These are phyloP conservation scores for Phaeoacremonium minimum DNA, from an alignment of 2,329 filamentous ascomycete genomes.

Conservation along the genomic window DNA sequence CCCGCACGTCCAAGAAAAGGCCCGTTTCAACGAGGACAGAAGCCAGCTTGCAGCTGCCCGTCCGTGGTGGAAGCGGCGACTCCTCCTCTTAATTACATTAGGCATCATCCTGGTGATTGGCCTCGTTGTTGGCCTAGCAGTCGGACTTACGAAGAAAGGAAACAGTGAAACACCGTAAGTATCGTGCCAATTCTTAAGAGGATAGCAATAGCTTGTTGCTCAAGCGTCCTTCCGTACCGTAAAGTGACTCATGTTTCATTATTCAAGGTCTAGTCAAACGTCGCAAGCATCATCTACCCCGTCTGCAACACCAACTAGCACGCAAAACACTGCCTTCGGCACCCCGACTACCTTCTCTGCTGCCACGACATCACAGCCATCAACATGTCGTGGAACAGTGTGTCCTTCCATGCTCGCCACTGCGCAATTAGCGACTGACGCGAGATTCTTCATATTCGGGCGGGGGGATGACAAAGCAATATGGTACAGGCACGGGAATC, in stretches of 20 bases:
- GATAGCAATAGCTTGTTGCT: too few species aligned
- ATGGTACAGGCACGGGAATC: not conserved
- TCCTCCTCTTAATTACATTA: not conserved
- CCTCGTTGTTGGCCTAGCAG: not conserved
- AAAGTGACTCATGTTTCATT: too few species aligned
- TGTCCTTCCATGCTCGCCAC: not conserved
- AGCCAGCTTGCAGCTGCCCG: not conserved
- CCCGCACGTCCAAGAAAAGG: not conserved
- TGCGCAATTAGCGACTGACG: not conserved
- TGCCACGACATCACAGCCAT: not conserved
- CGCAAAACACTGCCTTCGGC: too few species aligned
- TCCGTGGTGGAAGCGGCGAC: not conserved
- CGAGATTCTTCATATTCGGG: not conserved
- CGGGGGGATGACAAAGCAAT: not conserved
- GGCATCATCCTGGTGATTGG: not conserved
- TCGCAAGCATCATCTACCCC: not conserved
- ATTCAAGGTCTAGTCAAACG: not conserved
- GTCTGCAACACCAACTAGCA: not conserved
- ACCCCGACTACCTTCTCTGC: not conserved
- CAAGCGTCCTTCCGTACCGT: too few species aligned
- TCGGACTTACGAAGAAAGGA: not conserved
- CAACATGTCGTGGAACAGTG: not conserved
- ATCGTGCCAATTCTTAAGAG: not conserved
- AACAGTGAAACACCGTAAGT: not conserved
- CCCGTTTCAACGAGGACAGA: not conserved